These are phyloP conservation scores for Puccinia horiana DNA, from an alignment of 1,284 basidiomycete species.

Conservation along the genomic window DNA sequence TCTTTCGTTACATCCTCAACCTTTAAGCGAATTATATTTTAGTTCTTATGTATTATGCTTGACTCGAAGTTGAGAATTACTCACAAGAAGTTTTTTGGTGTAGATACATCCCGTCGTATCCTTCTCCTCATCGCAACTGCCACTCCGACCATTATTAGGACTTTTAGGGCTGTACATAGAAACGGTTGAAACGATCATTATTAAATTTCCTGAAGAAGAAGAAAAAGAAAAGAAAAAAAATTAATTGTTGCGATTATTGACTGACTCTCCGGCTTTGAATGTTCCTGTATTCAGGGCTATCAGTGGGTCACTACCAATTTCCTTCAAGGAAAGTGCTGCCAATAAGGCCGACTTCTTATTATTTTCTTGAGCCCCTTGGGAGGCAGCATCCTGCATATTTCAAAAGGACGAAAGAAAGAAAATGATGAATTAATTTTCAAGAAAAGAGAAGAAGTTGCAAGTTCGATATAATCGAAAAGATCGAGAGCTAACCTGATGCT, in stretches of 20 bases:
- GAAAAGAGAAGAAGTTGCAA: background rate
- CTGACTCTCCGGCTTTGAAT: constrained; percentile 34
- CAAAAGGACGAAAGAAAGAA: background rate
- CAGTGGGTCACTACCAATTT: constrained; percentile 21
- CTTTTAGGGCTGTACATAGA: constrained; percentile 15
- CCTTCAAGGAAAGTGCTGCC: constrained; percentile 12
- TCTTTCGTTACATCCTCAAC: constrained; percentile 10
- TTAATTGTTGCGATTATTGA: background rate
- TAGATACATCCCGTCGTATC: constrained; percentile 30
- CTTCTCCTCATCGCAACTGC: constrained; percentile 23
- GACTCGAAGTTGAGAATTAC: background rate
- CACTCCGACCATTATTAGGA: constrained; percentile 2
- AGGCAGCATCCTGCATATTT: constrained; percentile 34
- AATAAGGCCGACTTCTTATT: constrained; percentile 32
- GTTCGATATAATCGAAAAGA: no score
- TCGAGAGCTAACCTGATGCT: constrained; percentile 31
- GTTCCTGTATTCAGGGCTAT: constrained; percentile 16
- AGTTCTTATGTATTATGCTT: background rate
- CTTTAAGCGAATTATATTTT: background rate
- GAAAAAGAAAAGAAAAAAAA: no score
- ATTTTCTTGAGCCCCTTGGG: background rate
- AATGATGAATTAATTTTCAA: background rate
- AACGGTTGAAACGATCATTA: background rate
- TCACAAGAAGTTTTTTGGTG: constrained; percentile 27
- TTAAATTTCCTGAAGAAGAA: background rate